Base-by-base conservation (phyloP, 169 alveolate species). In the Cardiosporidium cionae region DNA sequence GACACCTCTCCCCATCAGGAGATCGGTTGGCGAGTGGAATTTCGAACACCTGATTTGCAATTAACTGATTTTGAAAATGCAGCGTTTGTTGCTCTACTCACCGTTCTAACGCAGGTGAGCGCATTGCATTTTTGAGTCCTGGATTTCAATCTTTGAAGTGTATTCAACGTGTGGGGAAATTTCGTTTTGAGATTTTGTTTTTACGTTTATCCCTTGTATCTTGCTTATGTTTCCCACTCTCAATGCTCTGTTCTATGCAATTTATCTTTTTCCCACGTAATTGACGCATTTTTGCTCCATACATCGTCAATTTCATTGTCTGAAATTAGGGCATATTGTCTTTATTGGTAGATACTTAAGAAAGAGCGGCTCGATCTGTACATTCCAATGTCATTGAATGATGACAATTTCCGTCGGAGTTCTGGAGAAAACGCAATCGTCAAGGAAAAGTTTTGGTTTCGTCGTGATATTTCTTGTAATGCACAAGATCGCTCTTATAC, bases 11-110 rank as follows among this genome's bases (percentile, higher is more conserved):
- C 74, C 22, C 54, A 0, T 23, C n/a, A 7, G 9, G 0, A 37
- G 52, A 63, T 87, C 28, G 93, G 94, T 1, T 96, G 98, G 98
- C 91, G 98, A 79, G 96, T 95, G 0, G 99, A 95, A 81, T 90
- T 96, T 67, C 83, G 99, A 32, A 89, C 98, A 0, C 93, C 94
- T 82, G 99, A 95, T 80, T 81, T 92, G 25, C 96, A 96, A 78
- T 76, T 95, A 36, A 91, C 97, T 7, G 97, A 95, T 52, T 93
- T 84, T 76, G 99, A 96, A 81, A 95, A 96, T 72, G 86, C 93
- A 0, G 90, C 95, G 34, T 88, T 93, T 75, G 81, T 92, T 23
- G 75, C 90, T 29, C 79, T 86, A 62, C 78, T 76, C 34, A 65
- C 75, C 1, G 71, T 52, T n/a, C 22, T 75, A 31, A 75, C 54